Base-by-base conservation (phyloP, 257 asterid genomes). In the Solanum megistacrolobum region DNA sequence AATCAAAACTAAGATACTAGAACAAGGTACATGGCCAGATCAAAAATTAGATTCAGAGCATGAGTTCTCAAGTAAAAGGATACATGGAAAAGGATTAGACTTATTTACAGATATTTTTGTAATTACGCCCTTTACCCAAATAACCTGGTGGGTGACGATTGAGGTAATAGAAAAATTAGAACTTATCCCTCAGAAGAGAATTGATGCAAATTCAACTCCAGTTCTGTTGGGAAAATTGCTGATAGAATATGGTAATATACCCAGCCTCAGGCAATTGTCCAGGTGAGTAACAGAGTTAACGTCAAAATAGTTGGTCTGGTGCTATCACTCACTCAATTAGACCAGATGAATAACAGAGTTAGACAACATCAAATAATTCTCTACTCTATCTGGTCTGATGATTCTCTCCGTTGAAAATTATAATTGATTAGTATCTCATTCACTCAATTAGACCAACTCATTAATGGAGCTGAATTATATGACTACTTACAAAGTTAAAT, bases 401-500 rank as follows among this genome's bases (percentile, higher is more conserved):
- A 48, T 81, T 81, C 38, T 78, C 65, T 81, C 85, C 9, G 5
- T 46, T 27, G 85, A 81, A 46, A 81, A 46, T 27, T 43, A 46
- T 81, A 29, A 16, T 81, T 43, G 87, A 68, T 55, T 18, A 31
- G 55, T 10, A 52, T 43, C 55, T 68, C 72, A 32, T 46, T 46
- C 25, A 48, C 87, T 39, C 81, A 16, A 86, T 36, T 69, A 68
- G 88, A 68, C 86, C 18, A 9, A 55, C 41, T 46, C 58, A 20
- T 14, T 38, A 58, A 18, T 36, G 41, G 88, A 88, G 68, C 52
- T 68, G 88, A 89, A 76, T 4, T 69, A 65, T 65, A 58, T 32
- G 38, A 79, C 38, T 38, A 88, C 95, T 93, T 89, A 93, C 95
- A 87, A 88, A 91, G 52, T 88, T 88, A 83, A 93, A 89, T 52